These are phyloP conservation scores for Brassica cretica DNA, from an alignment of 345 rosid genomes.

Conservation along the genomic window DNA sequence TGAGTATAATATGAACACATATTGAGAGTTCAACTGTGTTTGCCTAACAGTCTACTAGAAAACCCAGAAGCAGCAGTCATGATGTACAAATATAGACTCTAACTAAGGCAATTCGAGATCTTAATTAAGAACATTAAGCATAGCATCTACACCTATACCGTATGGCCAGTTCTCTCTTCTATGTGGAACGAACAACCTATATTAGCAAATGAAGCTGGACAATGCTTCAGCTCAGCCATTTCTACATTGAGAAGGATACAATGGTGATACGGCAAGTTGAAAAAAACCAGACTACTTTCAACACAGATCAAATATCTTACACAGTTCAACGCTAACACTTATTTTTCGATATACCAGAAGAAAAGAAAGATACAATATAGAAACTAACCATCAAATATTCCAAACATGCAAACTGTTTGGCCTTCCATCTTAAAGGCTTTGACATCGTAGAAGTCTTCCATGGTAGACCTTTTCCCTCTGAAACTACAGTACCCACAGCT, in stretches of 20 bases:
- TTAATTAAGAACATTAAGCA: no score
- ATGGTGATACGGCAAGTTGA: constrained; percentile 5
- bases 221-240: constrained; percentile 18
- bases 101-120: no score
- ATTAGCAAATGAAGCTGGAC: neutral
- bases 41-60: constrained; percentile 8
- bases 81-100: constrained; percentile 1
- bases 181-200: neutral
- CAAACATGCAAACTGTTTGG: constrained; percentile 82
- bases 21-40: constrained; percentile 4
- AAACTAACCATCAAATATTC: constrained; percentile 92
- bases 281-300: constrained; percentile 11
- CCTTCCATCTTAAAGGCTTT: constrained; percentile 74
- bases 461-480: constrained; percentile 91
- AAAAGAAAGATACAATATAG: constrained; percentile 5
- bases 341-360: neutral
- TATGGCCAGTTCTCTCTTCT: no score
- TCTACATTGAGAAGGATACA: neutral
- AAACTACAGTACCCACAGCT: constrained; percentile 97
- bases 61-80: constrained; percentile 5
- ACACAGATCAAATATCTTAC: neutral
- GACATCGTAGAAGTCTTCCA: constrained; percentile 93
- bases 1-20: neutral
- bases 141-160: no score
- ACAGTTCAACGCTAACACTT: neutral